Evolutionary conservation across 108 stramenopile species (phyloP).

Genomic region (Cyclotella baltica): DNA sequence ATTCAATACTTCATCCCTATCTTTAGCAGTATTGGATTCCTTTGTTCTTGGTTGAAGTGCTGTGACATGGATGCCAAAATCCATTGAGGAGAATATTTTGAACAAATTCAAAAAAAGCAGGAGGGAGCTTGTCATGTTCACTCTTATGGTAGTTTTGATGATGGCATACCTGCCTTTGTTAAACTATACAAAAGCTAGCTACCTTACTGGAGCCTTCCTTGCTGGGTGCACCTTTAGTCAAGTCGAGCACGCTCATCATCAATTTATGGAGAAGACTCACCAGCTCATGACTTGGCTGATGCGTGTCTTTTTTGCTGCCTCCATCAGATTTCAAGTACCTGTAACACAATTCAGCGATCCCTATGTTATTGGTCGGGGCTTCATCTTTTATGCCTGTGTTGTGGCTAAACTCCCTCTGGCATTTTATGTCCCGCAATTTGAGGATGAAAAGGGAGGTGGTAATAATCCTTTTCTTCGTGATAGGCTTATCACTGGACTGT

Average conservation of each 20-base stretch:
- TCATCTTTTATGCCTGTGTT: slow-evolving; percentile 33
- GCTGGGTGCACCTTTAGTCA: slow-evolving; percentile 70
- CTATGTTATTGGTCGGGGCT: slow-evolving; percentile 53
- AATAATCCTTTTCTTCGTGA: slow-evolving; percentile 46
- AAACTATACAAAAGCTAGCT: slow-evolving; percentile 60
- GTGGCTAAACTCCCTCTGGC: slow-evolving; percentile 28
- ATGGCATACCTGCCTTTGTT: slow-evolving; percentile 57
- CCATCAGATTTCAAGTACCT: slow-evolving; percentile 60
- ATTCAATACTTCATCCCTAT: slow-evolving; percentile 57
- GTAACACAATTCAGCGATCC: slow-evolving; percentile 30
- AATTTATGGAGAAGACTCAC: slow-evolving; percentile 49
- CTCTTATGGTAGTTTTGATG: slow-evolving; percentile 44
- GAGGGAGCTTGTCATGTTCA: slow-evolving; percentile 40
- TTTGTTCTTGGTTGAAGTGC: slow-evolving; percentile 43
- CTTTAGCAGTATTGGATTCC: slow-evolving; percentile 32
- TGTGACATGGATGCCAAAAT: slow-evolving; percentile 47
- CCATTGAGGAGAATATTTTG: slow-evolving; percentile 51
- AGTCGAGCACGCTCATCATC: slow-evolving; percentile 50
- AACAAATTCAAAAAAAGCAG: slow-evolving; percentile 30
- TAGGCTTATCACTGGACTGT: slow-evolving; percentile 39
- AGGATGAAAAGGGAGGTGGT: slow-evolving; percentile 8
- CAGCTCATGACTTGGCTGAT: slow-evolving; percentile 58
- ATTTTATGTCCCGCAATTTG: slow-evolving; percentile 35
- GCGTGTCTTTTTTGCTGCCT: slow-evolving; percentile 65
- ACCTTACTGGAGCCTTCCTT: slow-evolving; percentile 70